These are phyloP conservation scores for Remersonia thermophila DNA, from an alignment of 2,329 filamentous ascomycete genomes.

Conservation along the genomic window DNA sequence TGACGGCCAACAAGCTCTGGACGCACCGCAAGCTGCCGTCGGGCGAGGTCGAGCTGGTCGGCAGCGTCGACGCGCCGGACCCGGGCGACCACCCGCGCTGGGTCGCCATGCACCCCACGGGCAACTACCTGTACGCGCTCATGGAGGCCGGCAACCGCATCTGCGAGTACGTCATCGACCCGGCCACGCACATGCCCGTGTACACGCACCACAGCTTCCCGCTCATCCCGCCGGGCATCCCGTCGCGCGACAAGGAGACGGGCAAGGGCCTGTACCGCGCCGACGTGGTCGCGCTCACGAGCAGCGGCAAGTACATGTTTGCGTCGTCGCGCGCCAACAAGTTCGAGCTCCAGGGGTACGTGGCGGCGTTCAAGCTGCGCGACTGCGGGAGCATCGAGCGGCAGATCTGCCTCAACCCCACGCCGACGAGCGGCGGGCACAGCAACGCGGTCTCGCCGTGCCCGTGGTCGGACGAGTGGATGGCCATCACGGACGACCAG, in stretches of 20 bases:
- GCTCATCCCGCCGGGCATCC: conserved; percentile 63
- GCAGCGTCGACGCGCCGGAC: conserved; percentile 58
- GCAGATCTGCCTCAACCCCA: conserved; percentile 72
- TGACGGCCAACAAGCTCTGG: conserved; percentile 72
- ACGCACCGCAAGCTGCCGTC: conserved; percentile 58
- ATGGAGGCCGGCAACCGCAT: conserved; percentile 85
- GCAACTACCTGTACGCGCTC: conserved; percentile 69
- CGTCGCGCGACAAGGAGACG: conserved; percentile 27
- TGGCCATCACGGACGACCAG: conserved; percentile 83
- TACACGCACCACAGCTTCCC: conserved; percentile 69
- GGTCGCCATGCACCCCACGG: conserved; percentile 72
- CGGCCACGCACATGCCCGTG: conserved; percentile 57
- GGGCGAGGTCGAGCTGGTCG: conserved; percentile 56
- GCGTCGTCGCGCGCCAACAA: conserved; percentile 72
- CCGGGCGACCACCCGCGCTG: conserved; percentile 70
- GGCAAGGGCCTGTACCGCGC: conserved; percentile 58
- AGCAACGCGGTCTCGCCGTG: conserved; percentile 79
- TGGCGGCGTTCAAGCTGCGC: conserved; percentile 64
- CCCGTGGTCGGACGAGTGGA: conserved; percentile 75
- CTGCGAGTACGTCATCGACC: conserved; percentile 70
- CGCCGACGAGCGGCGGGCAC: conserved; percentile 76
- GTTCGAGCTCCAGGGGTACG: conserved; percentile 66
- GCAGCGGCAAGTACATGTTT: conserved; percentile 64
- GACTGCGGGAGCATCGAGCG: conserved; percentile 58
- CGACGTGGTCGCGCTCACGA: conserved; percentile 66